phyloP scores from a whole-genome alignment of 139 green algal species.

The Coelastrella sp. region DNA sequence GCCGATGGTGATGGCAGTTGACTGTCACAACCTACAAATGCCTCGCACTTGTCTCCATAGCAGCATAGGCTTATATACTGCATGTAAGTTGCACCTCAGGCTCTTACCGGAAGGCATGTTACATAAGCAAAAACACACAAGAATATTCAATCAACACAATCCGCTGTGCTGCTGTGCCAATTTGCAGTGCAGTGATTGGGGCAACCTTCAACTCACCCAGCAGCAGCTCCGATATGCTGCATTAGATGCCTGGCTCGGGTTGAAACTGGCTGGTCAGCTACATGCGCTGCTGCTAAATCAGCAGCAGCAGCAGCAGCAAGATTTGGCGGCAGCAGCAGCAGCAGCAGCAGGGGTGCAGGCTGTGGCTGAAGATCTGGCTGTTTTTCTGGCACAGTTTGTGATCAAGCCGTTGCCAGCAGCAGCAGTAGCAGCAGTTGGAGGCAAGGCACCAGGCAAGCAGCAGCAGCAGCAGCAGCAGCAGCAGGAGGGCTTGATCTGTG shows the following conservation, averaged over 20 bases:
- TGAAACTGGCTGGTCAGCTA: conserved; percentile 1
- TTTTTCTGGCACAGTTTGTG: not conserved
- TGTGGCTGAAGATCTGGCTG: not conserved
- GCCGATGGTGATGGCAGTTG: too few species aligned
- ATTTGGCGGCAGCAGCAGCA: not conserved
- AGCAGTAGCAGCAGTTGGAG: not conserved
- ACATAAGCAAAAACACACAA: not conserved
- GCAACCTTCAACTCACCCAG: not conserved
- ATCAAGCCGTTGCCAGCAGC: not conserved
- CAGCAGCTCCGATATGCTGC: conserved; percentile 20
- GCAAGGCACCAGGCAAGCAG: not conserved
- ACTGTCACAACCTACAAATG: too few species aligned
- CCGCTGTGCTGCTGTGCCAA: not conserved
- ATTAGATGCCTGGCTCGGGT: conserved; percentile 7
- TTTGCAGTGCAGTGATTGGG: conserved; percentile 36
- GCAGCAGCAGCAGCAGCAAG: not conserved
- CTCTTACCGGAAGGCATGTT: too few species aligned
- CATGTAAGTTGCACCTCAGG: too few species aligned
- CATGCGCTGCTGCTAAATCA: not conserved
- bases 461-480: not conserved
- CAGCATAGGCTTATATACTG: too few species aligned
- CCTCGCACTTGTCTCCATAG: too few species aligned
- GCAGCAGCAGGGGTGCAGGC: not conserved
- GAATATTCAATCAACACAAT: not conserved
- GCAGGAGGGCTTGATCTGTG: not conserved